A percentile compares a stretch with the other conserved stretches of the same genome.
Evolutionary conservation across 2,329 filamentous ascomycete genomes (phyloP).

Genomic region (Knufia fluminis): DNA sequence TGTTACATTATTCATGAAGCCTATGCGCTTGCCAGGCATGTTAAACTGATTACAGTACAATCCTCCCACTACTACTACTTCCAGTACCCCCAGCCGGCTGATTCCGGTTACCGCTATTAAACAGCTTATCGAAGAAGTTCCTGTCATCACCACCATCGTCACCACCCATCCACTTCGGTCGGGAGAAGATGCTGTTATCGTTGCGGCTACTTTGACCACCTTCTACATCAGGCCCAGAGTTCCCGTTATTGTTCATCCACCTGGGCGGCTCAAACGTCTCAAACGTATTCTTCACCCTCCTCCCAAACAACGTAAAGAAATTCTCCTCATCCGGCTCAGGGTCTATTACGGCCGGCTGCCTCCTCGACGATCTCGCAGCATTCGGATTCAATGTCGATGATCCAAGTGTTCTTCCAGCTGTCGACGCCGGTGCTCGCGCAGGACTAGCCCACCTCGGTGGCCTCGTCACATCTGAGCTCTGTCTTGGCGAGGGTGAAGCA

Average conservation of each 20-base stretch:
- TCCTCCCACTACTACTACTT: not conserved
- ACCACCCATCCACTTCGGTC: constrained; percentile 71
- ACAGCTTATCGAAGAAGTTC: not conserved
- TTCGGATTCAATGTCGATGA: not conserved
- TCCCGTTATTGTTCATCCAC: constrained; percentile 57
- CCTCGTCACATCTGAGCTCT: constrained; percentile 6
- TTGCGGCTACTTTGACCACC: constrained; percentile 47
- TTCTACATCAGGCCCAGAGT: constrained; percentile 27
- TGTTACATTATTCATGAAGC: too few relatives aligned
- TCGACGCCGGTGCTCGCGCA: constrained; percentile 25
- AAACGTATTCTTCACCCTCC: constrained; percentile 84
- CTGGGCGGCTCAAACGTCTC: constrained; percentile 72
- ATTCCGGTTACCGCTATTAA: not conserved
- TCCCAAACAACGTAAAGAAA: constrained; percentile 74
- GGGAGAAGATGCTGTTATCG: constrained; percentile 48
- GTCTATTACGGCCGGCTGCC: constrained; percentile 32
- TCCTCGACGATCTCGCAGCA: constrained; percentile 3
- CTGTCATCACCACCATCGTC: constrained; percentile 32
- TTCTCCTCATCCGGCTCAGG: constrained; percentile 64
- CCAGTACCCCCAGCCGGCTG: not conserved
- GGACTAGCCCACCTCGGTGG: constrained; percentile 15
- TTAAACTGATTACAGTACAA: constrained; percentile 1
- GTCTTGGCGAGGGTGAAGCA: constrained; percentile 25
- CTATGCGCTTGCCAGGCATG: too few relatives aligned
- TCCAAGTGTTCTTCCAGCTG: constrained; percentile 9